Percentiles rank a stretch among this genome's conserved stretches.
Conservation (phyloP, 371 early-diverging fungal genomes). For the Apophysomyces trapeziformis region DNA sequence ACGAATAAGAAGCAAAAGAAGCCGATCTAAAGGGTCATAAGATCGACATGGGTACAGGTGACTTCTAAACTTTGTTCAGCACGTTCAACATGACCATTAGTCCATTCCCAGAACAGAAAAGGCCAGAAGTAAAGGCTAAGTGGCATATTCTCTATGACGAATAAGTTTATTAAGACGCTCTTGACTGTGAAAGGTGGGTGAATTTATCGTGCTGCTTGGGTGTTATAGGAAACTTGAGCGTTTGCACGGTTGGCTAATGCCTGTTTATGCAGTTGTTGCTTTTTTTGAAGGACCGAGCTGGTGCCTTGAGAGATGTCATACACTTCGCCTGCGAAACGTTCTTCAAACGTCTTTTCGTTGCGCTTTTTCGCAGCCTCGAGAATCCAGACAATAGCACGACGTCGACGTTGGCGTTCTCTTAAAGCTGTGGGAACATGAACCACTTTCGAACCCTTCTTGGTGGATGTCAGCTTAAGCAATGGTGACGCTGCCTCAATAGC, state of each 20-base stretch:
- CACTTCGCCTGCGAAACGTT: conserved; percentile 82
- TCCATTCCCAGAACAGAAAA: too few species aligned
- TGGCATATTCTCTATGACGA: too few species aligned
- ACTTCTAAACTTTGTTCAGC: too few species aligned
- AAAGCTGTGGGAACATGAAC: conserved; percentile 82
- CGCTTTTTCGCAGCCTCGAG: conserved; percentile 76
- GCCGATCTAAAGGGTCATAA: too few species aligned
- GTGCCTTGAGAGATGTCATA: conserved; percentile 79
- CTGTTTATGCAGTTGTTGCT: conserved; percentile 68
- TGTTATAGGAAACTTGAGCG: conserved; percentile 58
- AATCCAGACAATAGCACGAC: conserved; percentile 90
- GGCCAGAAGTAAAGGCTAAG: too few species aligned
- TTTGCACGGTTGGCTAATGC: conserved; percentile 87
- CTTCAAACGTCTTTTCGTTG: conserved; percentile 66
- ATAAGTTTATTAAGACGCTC: background rate
- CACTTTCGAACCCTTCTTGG: conserved; percentile 79
- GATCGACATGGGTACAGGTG: too few species aligned
- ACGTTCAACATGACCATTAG: too few species aligned
- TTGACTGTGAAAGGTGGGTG: too few species aligned
- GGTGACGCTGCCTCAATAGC: conserved; percentile 84
- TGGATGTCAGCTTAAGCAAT: conserved; percentile 70
- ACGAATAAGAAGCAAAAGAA: too few species aligned
- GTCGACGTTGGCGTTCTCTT: conserved; percentile 77
- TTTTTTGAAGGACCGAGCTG: conserved; percentile 69
- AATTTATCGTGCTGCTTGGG: conserved; percentile 34